Conservation (phyloP, 345 rosid genomes). For the Rhizophora mangle region DNA sequence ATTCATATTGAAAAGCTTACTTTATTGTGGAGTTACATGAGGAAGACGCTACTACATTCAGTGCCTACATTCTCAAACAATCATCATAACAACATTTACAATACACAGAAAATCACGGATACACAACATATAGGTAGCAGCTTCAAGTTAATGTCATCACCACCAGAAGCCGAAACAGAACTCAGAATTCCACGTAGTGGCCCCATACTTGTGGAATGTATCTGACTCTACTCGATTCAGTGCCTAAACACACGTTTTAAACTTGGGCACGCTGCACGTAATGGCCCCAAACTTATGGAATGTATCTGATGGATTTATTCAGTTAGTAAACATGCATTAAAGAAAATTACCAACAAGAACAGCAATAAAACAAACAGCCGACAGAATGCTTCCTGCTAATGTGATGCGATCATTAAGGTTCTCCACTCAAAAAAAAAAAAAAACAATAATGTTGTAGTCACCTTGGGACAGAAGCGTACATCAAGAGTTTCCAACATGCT, state of each 20-base stretch:
- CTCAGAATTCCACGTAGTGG: constrained; percentile 37
- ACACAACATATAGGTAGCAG: not conserved
- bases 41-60: not conserved
- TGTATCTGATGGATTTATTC: constrained; percentile 41
- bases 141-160: not conserved
- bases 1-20: no score
- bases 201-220: constrained; percentile 63
- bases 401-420: not conserved
- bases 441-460: constrained; percentile 18
- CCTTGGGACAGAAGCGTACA: constrained; percentile 93
- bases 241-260: constrained; percentile 69
- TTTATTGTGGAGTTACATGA: constrained; percentile 10
- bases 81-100: constrained; percentile 13
- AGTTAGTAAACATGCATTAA: not conserved
- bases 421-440: not conserved
- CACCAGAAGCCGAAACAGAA: not conserved
- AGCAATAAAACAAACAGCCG: not conserved
- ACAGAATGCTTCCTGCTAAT: not conserved
- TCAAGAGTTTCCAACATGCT: constrained; percentile 83
- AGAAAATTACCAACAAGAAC: not conserved
- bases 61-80: constrained; percentile 9
- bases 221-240: constrained; percentile 28
- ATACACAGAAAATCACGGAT: not conserved
- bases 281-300: constrained; percentile 60
- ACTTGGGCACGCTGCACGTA: constrained; percentile 65